Conservation (phyloP, 2,329 filamentous ascomycete genomes). For the Chaetomium globosum region DNA sequence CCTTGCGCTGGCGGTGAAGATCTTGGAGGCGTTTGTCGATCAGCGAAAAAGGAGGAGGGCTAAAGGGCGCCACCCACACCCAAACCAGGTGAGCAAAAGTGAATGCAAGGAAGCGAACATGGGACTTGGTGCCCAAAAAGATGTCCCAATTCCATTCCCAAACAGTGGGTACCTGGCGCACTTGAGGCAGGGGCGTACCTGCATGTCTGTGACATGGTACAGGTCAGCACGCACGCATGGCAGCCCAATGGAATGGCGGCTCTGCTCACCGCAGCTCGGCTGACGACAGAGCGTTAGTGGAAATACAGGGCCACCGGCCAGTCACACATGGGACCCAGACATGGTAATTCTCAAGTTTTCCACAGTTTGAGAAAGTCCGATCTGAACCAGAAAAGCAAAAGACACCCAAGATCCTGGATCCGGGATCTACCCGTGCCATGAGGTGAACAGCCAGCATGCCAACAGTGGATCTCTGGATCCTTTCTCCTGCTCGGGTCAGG, state of each 20-base stretch:
- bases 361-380: background rate
- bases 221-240: background rate
- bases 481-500: background rate
- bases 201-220: slow-evolving; percentile 7
- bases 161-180: background rate
- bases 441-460: background rate
- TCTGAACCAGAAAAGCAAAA: background rate
- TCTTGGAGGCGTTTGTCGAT: background rate
- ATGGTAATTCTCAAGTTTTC: background rate
- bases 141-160: background rate
- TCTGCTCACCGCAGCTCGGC: slow-evolving; percentile 11
- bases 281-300: background rate
- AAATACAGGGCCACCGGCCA: background rate
- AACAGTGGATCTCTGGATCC: background rate
- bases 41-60: background rate
- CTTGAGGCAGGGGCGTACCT: background rate
- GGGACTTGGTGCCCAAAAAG: background rate
- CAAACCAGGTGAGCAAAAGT: background rate
- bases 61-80: background rate
- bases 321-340: background rate
- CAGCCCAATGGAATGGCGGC: slow-evolving; percentile 21
- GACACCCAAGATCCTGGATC: background rate
- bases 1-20: slow-evolving; percentile 8
- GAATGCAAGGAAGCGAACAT: background rate
- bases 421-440: slow-evolving; percentile 3